A percentile compares a stretch with the other conserved stretches of the same genome.
phyloP scores from a whole-genome alignment of 306 rosid genomes.

The Rosa rugosa region DNA sequence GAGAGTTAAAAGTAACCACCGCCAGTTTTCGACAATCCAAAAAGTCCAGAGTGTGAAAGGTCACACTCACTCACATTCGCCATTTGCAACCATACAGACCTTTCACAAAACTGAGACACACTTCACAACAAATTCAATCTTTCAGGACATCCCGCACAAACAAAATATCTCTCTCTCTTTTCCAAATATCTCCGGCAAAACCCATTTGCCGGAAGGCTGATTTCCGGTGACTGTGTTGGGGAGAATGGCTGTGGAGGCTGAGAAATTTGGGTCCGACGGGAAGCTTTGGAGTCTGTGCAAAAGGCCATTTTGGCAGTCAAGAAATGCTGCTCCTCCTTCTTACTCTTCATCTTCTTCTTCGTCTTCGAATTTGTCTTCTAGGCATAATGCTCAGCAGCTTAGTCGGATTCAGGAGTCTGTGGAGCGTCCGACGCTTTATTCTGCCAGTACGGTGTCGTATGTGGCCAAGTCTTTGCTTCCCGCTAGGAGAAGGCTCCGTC shows the following conservation, averaged over 20 bases:
- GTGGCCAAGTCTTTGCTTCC: constrained; percentile 85
- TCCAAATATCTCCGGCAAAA: constrained; percentile 13
- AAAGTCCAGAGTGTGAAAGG: constrained; percentile 35
- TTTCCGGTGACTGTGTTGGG: background rate
- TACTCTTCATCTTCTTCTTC: constrained; percentile 43
- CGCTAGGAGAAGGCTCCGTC: constrained; percentile 77
- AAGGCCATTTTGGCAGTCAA: constrained; percentile 80
- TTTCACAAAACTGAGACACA: constrained; percentile 34
- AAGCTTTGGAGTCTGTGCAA: constrained; percentile 68
- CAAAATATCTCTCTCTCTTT: background rate
- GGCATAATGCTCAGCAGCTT: constrained; percentile 49
- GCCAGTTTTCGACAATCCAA: constrained; percentile 40
- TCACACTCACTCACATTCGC: constrained; percentile 45
- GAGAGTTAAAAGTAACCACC: constrained; percentile 29
- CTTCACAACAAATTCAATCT: constrained; percentile 28
- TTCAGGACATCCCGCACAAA: background rate
- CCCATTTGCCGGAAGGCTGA: constrained; percentile 22
- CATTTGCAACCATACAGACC: constrained; percentile 28
- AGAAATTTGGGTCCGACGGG: constrained; percentile 57
- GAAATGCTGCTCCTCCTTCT: constrained; percentile 49
- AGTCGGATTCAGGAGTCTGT: constrained; percentile 49
- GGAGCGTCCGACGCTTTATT: constrained; percentile 50
- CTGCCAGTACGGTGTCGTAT: constrained; percentile 63
- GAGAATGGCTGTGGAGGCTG: constrained; percentile 61
- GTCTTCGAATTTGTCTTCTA: constrained; percentile 32